Percentiles rank a stretch among this genome's conserved stretches.
Conservation (phyloP, 176 grass and related monocot species). For the Eragrostis curvula region DNA sequence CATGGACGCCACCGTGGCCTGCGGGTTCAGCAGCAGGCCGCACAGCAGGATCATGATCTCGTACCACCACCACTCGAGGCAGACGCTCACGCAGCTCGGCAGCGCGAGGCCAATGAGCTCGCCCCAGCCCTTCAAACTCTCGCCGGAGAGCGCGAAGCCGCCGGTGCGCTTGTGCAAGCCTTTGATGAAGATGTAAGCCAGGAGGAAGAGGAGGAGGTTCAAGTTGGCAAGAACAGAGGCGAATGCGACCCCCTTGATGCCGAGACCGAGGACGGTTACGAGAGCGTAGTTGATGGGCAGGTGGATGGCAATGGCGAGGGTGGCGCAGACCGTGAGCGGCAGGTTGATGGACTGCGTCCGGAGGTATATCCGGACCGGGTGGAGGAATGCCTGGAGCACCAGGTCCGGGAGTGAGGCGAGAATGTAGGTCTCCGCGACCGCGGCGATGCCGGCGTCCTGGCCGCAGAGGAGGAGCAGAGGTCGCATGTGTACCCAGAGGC, state of each 20-base stretch:
- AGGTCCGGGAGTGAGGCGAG: slow-evolving; percentile 80
- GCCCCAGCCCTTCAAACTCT: slow-evolving; percentile 71
- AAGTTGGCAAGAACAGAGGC: slow-evolving; percentile 73
- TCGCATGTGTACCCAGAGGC: slow-evolving; percentile 71
- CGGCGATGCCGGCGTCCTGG: slow-evolving; percentile 72
- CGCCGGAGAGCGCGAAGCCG: slow-evolving; percentile 55
- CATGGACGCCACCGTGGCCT: slow-evolving; percentile 93
- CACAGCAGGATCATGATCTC: slow-evolving; percentile 98
- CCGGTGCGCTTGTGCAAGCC: slow-evolving; percentile 67
- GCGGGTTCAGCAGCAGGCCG: slow-evolving; percentile 82
- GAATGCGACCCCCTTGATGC: slow-evolving; percentile 74
- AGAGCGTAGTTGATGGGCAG: slow-evolving; percentile 79
- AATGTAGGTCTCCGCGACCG: slow-evolving; percentile 78
- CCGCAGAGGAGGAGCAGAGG: slow-evolving; percentile 79
- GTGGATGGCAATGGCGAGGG: slow-evolving; percentile 75
- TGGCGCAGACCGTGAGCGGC: slow-evolving; percentile 74
- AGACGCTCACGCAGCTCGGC: slow-evolving; percentile 81
- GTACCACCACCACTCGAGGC: slow-evolving; percentile 99
- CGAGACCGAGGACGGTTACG: slow-evolving; percentile 61
- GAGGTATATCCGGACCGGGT: slow-evolving; percentile 77
- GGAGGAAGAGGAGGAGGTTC: slow-evolving; percentile 76
- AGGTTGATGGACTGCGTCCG: slow-evolving; percentile 82
- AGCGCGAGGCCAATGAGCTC: slow-evolving; percentile 65
- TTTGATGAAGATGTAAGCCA: slow-evolving; percentile 57
- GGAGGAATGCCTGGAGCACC: slow-evolving; percentile 76